Evolutionary conservation across 208 protist species (phyloP).

Genomic region (Trypanosoma scelopori): DNA sequence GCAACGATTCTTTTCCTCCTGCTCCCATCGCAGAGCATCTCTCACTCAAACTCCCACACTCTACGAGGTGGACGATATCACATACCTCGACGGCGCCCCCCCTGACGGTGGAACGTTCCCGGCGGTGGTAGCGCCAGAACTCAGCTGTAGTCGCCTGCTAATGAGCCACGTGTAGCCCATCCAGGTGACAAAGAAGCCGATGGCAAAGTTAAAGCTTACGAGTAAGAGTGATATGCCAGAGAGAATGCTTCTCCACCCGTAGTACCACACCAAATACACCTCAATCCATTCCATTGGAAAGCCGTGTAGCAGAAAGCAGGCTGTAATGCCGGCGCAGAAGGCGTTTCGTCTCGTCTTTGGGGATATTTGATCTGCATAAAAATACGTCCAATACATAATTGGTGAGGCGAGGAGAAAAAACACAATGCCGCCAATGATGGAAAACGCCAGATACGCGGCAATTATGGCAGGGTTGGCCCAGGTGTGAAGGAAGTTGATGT

Average conservation of each 20-base stretch:
- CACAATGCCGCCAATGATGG: conserved; percentile 42
- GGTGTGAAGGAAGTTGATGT: conserved; percentile 23
- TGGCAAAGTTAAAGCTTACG: conserved; percentile 54
- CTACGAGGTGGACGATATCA: too few species aligned
- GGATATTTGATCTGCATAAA: conserved; percentile 65
- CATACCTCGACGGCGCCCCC: not conserved
- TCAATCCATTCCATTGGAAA: conserved; percentile 78
- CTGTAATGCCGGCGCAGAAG: conserved; percentile 40
- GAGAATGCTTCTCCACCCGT: conserved; percentile 55
- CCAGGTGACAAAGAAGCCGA: conserved; percentile 78
- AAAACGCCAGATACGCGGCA: conserved; percentile 64
- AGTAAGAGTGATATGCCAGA: conserved; percentile 73
- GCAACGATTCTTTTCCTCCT: too few species aligned
- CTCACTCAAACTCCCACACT: too few species aligned
- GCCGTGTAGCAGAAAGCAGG: conserved; percentile 68
- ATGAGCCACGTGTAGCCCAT: conserved; percentile 76
- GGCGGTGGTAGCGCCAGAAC: conserved; percentile 33
- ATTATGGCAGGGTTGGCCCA: conserved; percentile 26
- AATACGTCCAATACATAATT: conserved; percentile 78
- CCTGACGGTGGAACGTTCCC: too few species aligned
- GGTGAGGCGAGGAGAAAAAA: conserved; percentile 47
- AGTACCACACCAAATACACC: conserved; percentile 61
- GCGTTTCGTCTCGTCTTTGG: conserved; percentile 54
- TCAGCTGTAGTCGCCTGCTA: conserved; percentile 70
- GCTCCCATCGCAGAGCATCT: too few species aligned